Base-by-base conservation (phyloP, 495 filamentous ascomycete species). In the Pyrenula aspistea region DNA sequence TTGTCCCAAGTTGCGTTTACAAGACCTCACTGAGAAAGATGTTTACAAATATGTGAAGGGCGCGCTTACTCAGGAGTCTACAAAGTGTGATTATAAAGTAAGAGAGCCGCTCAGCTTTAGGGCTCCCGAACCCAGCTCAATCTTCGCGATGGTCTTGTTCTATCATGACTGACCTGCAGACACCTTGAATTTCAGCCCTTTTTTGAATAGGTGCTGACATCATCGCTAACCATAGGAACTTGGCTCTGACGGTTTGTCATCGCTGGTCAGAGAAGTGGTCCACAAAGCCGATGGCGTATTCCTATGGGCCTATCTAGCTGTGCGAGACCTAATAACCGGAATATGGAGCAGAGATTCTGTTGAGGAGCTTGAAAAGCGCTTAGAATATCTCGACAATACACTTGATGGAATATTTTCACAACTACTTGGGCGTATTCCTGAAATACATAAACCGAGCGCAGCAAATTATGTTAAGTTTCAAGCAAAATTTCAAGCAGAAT, bases 291-390 rank as follows among this genome's bases (percentile, higher is more conserved):
- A 57, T 12, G 69, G 73, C 0, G 70, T 76, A 2, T 76, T 73
- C 56, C 62, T 74, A 1, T 75, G 73, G 73, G 65, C 70, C 20
- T 36, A 51, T 10, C 55, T 75, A 2, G 71, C 68, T 2, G 58
- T 68, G 1, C 47, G 55, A 21, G 61, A 60, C n/a, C 61, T 75
- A 0, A 2, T 63, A 1, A 55, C 59, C 11, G 72, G 71, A 0
- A n/a, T 73, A 3, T 55, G 24, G 23, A 63, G 72, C 53, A 53
- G 57, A 8, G 69, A 73, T 53, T 50, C 22, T 2, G 21, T 67
- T 15, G 12, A 36, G 0, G 63, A 66, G 50, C 55, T 74, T 1
- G 36, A 55, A 19, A 31, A 56, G 0, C 59, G 69, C 22, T 56
- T 71, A n/a, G n/a, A 55, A 22, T 21, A 49, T 2, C 52, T 71